Evolutionary conservation across 1,284 basidiomycete species (phyloP).

Genomic region (Porphyrellus sp.): DNA sequence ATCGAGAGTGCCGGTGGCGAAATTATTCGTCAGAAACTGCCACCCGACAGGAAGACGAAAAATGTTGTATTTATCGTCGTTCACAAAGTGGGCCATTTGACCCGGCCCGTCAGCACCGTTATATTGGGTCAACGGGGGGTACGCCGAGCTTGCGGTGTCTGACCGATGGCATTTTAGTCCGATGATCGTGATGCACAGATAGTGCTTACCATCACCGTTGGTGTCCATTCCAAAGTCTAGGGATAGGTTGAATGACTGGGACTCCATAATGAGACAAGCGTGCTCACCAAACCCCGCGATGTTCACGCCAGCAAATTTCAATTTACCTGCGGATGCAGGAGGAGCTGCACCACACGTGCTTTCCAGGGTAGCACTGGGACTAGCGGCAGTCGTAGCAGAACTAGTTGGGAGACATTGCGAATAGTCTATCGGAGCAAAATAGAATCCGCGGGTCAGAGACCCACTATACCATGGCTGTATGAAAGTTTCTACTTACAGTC

Average conservation of each 20-base stretch:
- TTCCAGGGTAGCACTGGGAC: neutral
- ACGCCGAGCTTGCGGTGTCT: constrained; percentile 11
- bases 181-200: neutral
- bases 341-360: neutral
- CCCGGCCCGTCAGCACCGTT: constrained; percentile 42
- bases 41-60: constrained; percentile 55
- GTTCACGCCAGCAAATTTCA: constrained; percentile 13
- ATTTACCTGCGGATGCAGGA: constrained; percentile 8
- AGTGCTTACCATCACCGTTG: constrained; percentile 7
- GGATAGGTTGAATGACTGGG: neutral
- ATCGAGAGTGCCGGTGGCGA: constrained; percentile 42
- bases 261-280: neutral
- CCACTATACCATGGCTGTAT: neutral
- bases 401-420: constrained; percentile 7
- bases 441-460: neutral
- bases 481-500: constrained; percentile 1
- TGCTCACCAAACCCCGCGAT: constrained; percentile 18
- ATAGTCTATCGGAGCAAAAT: neutral
- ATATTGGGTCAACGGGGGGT: constrained; percentile 13
- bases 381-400: neutral
- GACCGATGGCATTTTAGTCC: neutral
- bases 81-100: constrained; percentile 57
- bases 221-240: constrained; percentile 16
- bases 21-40: constrained; percentile 57
- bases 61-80: constrained; percentile 47